Base-by-base conservation (phyloP, 768 basidiomycete species). In the Kwoniella botswanensis region DNA sequence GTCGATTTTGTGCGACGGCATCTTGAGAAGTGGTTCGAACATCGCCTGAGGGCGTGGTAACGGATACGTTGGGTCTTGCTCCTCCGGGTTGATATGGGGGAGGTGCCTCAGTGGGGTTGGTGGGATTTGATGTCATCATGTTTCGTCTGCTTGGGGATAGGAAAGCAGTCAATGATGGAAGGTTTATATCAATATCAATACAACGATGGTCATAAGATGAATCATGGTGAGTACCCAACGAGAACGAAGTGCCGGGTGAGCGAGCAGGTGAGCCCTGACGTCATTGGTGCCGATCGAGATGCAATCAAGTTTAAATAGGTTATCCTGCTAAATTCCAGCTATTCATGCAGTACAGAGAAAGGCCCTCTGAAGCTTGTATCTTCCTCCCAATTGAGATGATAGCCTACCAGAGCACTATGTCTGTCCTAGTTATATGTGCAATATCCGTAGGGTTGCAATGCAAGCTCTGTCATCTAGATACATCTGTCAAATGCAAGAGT, bases 1-100 rank as follows among this genome's bases (percentile, higher is more conserved):
- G 63, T 59, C 68, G 42, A 46, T 57, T 50, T 65, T 65, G 63
- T n/a, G 52, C 43, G 13, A 63, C 64, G 4, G 64, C 64, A 57
- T 65, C 64, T 41, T 53, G 52, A n/a, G 64, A 65, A 42, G 64
- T 54, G 35, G 64, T 43, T 42, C 46, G 26, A 7, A 50, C 55
- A 43, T 65, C 64, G 29, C 64, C 64, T 43, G 22, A 41, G 29
- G 64, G 64, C 17, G 41, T 65, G 35, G 64, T 65, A 9, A 65
- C 64, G 26, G 41, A 46, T 11, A 58, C 65, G 35, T 50, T 46
- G 10, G 65, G 65, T 52, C 65, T 17, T 18, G 26, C 29, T 55
- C 21, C 62, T 11, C 54, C 54, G 11, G n/a, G 41, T 22, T 54
- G 50, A 24, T 67, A 67, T 10, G 65, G 65, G 3, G 65, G 65